phyloP scores from a whole-genome alignment of 148 eudicot species.

The Rhododendron griersonianum region DNA sequence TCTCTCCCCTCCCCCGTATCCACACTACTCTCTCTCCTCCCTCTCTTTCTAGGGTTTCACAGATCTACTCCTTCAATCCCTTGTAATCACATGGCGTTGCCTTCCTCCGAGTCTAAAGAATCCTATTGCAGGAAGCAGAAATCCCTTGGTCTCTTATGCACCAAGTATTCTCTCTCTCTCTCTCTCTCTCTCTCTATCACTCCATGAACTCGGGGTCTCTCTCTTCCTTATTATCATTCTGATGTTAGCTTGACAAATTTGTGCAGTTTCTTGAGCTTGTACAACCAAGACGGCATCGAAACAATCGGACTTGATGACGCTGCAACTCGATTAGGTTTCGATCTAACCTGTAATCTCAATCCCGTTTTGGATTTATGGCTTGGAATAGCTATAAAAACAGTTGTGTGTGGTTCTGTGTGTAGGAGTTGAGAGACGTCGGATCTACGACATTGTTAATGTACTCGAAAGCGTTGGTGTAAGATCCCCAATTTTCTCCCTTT shows the following conservation, averaged over 20 bases:
- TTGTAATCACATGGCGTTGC: slow-evolving; percentile 31
- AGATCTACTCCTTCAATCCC: background rate
- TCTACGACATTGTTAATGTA: slow-evolving; percentile 96
- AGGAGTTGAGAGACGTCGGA: slow-evolving; percentile 98
- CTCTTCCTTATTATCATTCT: background rate
- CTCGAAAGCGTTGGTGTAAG: slow-evolving; percentile 93
- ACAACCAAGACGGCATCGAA: slow-evolving; percentile 75
- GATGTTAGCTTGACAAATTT: background rate
- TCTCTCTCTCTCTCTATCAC: background rate
- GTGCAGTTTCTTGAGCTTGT: slow-evolving; percentile 82
- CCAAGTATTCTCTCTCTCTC: slow-evolving; percentile 44
- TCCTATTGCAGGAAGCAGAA: slow-evolving; percentile 80
- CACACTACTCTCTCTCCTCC: background rate
- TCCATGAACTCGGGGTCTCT: background rate
- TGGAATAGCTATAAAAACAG: background rate
- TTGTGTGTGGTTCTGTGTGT: slow-evolving; percentile 9
- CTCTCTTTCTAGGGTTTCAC: background rate
- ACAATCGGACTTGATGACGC: slow-evolving; percentile 92
- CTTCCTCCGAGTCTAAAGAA: slow-evolving; percentile 23
- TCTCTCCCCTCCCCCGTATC: background rate
- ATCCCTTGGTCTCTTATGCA: slow-evolving; percentile 86
- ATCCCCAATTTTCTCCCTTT: background rate
- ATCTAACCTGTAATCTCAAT: slow-evolving; percentile 18
- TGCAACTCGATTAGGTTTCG: slow-evolving; percentile 61
- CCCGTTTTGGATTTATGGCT: background rate